phyloP scores from a whole-genome alignment of 2,329 filamentous ascomycete species.

The Aphanocladium album region DNA sequence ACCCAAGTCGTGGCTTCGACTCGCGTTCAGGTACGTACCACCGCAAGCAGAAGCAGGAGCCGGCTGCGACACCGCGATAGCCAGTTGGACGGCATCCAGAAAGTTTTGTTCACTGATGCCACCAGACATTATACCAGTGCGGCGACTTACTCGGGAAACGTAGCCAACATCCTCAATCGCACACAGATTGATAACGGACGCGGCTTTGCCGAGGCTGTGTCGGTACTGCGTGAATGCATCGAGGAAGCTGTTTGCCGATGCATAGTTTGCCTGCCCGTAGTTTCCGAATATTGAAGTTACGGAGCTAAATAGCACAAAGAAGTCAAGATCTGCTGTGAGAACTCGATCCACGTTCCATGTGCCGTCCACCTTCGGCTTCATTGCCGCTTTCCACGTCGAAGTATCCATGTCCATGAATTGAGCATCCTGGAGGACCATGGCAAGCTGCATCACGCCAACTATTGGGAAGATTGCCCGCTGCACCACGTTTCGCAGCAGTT shows the following conservation, averaged over 20 bases:
- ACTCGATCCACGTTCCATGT: conserved; percentile 31
- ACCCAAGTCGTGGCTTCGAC: too few species aligned
- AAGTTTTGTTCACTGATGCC: not conserved
- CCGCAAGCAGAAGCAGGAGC: too few species aligned
- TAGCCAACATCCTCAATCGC: conserved; percentile 32
- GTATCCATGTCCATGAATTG: conserved; percentile 22
- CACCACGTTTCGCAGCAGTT: conserved; percentile 22
- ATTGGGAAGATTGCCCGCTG: conserved; percentile 23
- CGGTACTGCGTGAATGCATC: conserved; percentile 34
- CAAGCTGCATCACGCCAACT: conserved; percentile 33
- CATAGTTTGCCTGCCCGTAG: conserved; percentile 35
- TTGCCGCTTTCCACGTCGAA: conserved; percentile 20
- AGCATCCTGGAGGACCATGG: conserved; percentile 31
- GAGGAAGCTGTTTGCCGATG: conserved; percentile 36
- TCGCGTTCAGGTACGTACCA: too few species aligned
- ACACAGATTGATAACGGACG: conserved; percentile 29
- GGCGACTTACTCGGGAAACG: conserved; percentile 15
- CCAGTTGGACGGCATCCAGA: not conserved
- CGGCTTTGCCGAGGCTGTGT: conserved; percentile 12
- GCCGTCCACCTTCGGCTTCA: conserved; percentile 29
- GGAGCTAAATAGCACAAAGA: conserved; percentile 33
- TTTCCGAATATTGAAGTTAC: conserved; percentile 28
- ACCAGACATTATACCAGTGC: not conserved
- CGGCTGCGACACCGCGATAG: not conserved
- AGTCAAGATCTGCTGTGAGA: conserved; percentile 22